These are phyloP conservation scores for Multifurca ochricompacta DNA, from an alignment of 768 basidiomycete species.

Conservation along the genomic window DNA sequence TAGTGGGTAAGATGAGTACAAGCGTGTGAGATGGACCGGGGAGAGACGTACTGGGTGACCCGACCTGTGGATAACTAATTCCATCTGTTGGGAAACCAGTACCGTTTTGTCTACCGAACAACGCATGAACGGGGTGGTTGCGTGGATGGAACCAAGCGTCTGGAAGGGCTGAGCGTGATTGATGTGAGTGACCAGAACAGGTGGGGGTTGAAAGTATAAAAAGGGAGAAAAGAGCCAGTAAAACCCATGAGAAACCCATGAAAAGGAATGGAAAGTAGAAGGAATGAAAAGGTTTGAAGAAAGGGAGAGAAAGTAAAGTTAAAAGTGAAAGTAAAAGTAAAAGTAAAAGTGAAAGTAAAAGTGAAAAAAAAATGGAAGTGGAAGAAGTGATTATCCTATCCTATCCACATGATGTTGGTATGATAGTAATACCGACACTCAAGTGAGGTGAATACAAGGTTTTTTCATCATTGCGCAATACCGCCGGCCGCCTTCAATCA, in stretches of 20 bases:
- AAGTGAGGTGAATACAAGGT: no score
- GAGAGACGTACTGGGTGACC: conserved; percentile 44
- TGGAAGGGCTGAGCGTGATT: conserved; percentile 24
- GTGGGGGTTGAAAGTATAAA: conserved; percentile 7
- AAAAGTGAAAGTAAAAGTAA: no score
- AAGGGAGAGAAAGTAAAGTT: no score
- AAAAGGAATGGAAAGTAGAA: no score
- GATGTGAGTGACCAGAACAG: conserved; percentile 23
- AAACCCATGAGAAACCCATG: neutral
- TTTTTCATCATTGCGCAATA: no score
- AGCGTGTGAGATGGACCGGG: neutral
- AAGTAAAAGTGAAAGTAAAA: no score
- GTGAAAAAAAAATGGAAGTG: no score
- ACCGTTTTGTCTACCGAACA: conserved; percentile 49
- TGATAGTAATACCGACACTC: no score
- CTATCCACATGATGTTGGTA: no score
- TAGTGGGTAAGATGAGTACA: conserved; percentile 20
- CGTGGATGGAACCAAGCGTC: conserved; percentile 52
- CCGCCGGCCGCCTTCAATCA: no score
- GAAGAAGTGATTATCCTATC: no score
- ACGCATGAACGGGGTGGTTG: conserved; percentile 49
- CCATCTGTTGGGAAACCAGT: conserved; percentile 34
- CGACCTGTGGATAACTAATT: conserved; percentile 43
- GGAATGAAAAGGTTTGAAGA: neutral
- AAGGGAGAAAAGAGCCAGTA: conserved; percentile 18